phyloP scores from a whole-genome alignment of 305 asterid species.

The Coffea humblotiana region DNA sequence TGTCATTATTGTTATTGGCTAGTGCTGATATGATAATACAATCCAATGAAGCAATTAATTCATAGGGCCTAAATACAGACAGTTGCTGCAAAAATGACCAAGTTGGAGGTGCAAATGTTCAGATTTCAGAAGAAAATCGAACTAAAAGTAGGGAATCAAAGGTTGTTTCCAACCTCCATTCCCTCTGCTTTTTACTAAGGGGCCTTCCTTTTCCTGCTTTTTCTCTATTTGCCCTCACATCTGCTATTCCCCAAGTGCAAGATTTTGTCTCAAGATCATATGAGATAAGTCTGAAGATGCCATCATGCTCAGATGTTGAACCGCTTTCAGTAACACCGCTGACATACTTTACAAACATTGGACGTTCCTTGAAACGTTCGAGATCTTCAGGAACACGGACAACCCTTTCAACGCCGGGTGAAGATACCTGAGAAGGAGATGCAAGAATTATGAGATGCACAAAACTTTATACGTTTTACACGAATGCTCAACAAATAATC shows the following conservation, averaged over 20 bases:
- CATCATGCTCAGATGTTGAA: constrained; percentile 53
- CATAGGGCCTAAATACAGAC: no score
- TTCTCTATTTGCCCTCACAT: constrained; percentile 77
- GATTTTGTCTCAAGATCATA: constrained; percentile 43
- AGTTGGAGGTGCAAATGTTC: constrained; percentile 19
- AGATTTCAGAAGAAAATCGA: constrained; percentile 62
- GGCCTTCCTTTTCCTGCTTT: constrained; percentile 94
- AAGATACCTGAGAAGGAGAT: constrained; percentile 61
- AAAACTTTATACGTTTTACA: background rate
- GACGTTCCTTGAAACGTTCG: constrained; percentile 78
- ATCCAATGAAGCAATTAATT: no score
- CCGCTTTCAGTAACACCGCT: constrained; percentile 38
- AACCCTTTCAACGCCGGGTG: constrained; percentile 85
- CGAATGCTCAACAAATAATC: no score
- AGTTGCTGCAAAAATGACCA: background rate
- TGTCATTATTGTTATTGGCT: no score
- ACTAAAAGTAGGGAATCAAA: constrained; percentile 60
- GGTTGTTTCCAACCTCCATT: constrained; percentile 72
- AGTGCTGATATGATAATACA: no score
- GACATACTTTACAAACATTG: constrained; percentile 65
- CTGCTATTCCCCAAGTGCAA: constrained; percentile 86
- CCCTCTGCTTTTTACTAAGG: constrained; percentile 80
- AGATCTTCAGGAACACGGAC: constrained; percentile 77
- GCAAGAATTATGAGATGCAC: background rate
- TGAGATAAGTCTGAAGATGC: constrained; percentile 61